Evolutionary conservation across 2,329 filamentous ascomycete species (phyloP).

Genomic region (Didymella exigua): DNA sequence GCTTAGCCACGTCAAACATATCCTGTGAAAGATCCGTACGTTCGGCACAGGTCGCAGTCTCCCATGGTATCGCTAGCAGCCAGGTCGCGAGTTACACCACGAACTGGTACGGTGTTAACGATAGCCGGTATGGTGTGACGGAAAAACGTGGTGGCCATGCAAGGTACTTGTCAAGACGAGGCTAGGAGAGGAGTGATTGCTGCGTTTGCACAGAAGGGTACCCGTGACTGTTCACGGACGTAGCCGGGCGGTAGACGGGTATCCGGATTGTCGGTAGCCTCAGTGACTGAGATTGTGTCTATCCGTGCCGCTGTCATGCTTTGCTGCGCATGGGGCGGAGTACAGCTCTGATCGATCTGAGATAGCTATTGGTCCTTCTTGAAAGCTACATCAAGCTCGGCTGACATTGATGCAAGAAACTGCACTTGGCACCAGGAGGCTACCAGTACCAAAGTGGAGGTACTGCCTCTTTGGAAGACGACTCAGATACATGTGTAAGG

Average conservation of each 20-base stretch:
- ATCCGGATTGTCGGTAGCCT: neutral
- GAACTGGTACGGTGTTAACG: neutral
- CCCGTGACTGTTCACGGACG: neutral
- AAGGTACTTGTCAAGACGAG: neutral
- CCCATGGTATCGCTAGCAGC: neutral
- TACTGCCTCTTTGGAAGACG: neutral
- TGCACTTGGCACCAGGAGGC: neutral
- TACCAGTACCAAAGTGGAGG: neutral
- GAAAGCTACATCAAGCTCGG: too few species aligned
- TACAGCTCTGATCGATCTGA: neutral
- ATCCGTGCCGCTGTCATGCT: neutral
- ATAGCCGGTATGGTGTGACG: neutral
- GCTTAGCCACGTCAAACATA: neutral
- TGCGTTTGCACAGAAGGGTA: neutral
- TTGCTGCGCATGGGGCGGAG: neutral
- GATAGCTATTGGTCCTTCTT: neutral
- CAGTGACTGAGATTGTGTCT: neutral
- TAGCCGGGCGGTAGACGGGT: neutral
- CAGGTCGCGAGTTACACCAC: neutral
- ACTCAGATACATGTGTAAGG: neutral
- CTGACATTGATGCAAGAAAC: too few species aligned
- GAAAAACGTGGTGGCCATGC: constrained; percentile 2
- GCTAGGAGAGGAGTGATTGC: neutral
- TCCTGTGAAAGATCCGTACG: neutral
- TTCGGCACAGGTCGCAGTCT: constrained; percentile 8